Percentiles rank a stretch among this genome's conserved stretches.
Evolutionary conservation across 495 filamentous ascomycete species (phyloP).

Genomic region (Tuber borchii): DNA sequence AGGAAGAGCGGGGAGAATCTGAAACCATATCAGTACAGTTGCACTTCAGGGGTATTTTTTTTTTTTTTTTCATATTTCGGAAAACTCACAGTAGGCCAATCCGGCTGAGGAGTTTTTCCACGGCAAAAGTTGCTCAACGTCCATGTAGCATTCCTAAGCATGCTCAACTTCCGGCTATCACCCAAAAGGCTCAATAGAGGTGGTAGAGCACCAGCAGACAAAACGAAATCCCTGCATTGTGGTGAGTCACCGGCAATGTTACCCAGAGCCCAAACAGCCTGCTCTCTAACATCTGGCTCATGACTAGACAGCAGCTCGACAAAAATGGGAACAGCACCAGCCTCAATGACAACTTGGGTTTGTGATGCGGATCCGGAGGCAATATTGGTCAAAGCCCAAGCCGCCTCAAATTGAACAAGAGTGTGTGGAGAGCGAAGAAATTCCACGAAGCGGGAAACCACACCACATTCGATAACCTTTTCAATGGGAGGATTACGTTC

Average conservation of each 20-base stretch:
- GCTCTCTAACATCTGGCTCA: slow-evolving; percentile 96
- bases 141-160: slow-evolving; percentile 98
- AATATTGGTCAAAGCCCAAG: slow-evolving; percentile 99
- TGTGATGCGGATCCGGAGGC: slow-evolving; percentile 94
- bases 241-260: slow-evolving; percentile 99
- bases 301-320: slow-evolving; percentile 91
- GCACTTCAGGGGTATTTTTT: not conserved
- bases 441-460: slow-evolving; percentile 94
- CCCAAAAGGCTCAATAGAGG: slow-evolving; percentile 83
- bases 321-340: slow-evolving; percentile 96
- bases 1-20: slow-evolving; percentile 95
- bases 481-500: slow-evolving; percentile 99
- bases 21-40: slow-evolving; percentile 24
- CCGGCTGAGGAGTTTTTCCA: slow-evolving; percentile 97
- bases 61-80: slow-evolving; percentile 2
- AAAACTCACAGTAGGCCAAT: slow-evolving; percentile 82
- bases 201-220: slow-evolving; percentile 79
- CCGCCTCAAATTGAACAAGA: slow-evolving; percentile 97
- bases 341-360: slow-evolving; percentile 98
- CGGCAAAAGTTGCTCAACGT: slow-evolving; percentile 99
- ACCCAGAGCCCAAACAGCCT: slow-evolving; percentile 97
- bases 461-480: slow-evolving; percentile 97
- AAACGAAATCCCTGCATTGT: slow-evolving; percentile 89
- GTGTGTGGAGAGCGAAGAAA: slow-evolving; percentile 98
- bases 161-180: slow-evolving; percentile 97